Evolutionary conservation across 2,329 filamentous ascomycete genomes (phyloP), one percentile per base, ranked within the genome.

Genomic region (Nemania bipapillata): DNA sequence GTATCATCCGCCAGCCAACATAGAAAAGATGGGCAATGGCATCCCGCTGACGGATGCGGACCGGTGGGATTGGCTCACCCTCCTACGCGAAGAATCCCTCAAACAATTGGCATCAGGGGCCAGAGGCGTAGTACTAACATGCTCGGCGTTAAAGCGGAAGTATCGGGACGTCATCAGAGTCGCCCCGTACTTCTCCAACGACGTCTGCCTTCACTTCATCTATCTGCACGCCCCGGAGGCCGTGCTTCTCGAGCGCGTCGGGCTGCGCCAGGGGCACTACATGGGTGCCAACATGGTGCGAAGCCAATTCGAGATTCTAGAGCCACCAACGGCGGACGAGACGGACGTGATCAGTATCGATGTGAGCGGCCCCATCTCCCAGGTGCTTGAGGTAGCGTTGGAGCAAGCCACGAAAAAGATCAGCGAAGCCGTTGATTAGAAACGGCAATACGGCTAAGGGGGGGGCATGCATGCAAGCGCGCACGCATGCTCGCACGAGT

Each of bases 281-380:
- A 97, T 99, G 94, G 95, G 96, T 75, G 91, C 93, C 74, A 88
- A 89, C 76, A 98, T 99, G 95, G 94, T 99, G 8, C 90, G 92
- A 76, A 97, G 93, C 81, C 96, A 99, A 79, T 91, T 98, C 73
- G 88, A 90, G 70, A 91, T 90, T 60, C 86, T 99, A n/a, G 95
- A 99, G 82, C 89, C 91, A 70, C 96, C 96, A 0, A 85, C 85
- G 59, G 80, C 82, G 53, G 88, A 92, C 63, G 92, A 94, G 77
- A 85, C 80, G 24, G 92, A 96, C 79, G 90, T 92, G 69, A 85
- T 94, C 70, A 88, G 83, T 63, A 84, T 95, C 66, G 90, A 94
- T 77, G 90, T 92, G 63, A 88, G 87, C 82, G 80, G 84, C 66
- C 77, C 86, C 62, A 72, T 86, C 73, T 82, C 89, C 57, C 82